Conservation (phyloP, 2,329 filamentous ascomycete genomes). For the Blastomyces parvus region DNA sequence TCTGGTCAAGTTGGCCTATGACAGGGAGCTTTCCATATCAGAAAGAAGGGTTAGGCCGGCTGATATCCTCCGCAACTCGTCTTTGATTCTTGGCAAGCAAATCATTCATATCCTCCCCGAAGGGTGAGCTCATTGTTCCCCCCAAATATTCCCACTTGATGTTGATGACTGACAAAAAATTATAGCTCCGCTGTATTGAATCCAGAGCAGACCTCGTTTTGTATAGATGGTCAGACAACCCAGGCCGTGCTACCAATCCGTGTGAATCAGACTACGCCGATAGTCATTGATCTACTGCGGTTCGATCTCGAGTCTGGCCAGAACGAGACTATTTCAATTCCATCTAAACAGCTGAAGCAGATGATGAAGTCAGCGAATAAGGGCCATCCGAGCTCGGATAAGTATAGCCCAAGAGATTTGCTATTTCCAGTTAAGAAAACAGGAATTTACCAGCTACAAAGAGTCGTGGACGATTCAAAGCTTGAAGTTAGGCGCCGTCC, state of each 20-base stretch:
- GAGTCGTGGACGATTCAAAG: slow-evolving; percentile 86
- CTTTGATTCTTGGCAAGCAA: slow-evolving; percentile 88
- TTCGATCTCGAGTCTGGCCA: slow-evolving; percentile 71
- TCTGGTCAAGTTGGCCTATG: slow-evolving; percentile 72
- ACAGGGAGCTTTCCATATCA: slow-evolving; percentile 86
- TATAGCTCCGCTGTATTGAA: slow-evolving; percentile 74
- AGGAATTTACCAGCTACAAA: slow-evolving; percentile 74
- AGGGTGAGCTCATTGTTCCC: slow-evolving; percentile 46
- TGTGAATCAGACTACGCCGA: slow-evolving; percentile 87
- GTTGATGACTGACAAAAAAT: slow-evolving; percentile 21
- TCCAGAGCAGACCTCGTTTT: slow-evolving; percentile 69
- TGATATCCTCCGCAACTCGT: slow-evolving; percentile 80
- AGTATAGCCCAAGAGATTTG: slow-evolving; percentile 54
- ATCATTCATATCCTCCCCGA: slow-evolving; percentile 97
- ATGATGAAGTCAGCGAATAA: slow-evolving; percentile 63
- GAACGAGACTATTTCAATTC: slow-evolving; percentile 71
- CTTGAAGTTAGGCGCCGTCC: slow-evolving; percentile 73
- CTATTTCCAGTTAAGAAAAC: slow-evolving; percentile 71
- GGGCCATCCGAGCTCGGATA: slow-evolving; percentile 39
- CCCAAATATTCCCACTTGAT: neutral
- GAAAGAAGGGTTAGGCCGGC: slow-evolving; percentile 84
- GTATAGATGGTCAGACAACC: slow-evolving; percentile 56
- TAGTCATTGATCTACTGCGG: slow-evolving; percentile 78
- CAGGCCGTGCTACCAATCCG: slow-evolving; percentile 66
- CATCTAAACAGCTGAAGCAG: slow-evolving; percentile 62